These are phyloP conservation scores for Penicillium turbatum DNA, from an alignment of 495 filamentous ascomycete genomes.

Conservation along the genomic window DNA sequence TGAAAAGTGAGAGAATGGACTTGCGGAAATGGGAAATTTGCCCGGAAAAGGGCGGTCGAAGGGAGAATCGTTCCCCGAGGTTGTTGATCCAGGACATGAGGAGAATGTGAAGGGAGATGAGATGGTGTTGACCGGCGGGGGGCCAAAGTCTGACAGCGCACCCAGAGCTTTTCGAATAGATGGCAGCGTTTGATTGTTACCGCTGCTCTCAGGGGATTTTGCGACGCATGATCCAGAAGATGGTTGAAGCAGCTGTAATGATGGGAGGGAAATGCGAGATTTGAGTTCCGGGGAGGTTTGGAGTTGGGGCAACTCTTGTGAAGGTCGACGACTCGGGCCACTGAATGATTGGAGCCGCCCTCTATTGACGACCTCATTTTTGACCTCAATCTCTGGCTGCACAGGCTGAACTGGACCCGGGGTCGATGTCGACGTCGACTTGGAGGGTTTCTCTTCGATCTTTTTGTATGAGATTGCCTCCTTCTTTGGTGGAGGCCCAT, in stretches of 20 bases:
- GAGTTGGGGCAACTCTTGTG: neutral
- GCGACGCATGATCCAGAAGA: constrained; percentile 18
- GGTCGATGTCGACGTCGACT: neutral
- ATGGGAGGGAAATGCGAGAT: constrained; percentile 13
- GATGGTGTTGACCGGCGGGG: constrained; percentile 18
- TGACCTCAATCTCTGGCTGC: neutral
- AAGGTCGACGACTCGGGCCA: neutral
- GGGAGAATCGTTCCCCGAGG: constrained; percentile 34
- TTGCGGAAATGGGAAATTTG: constrained; percentile 32
- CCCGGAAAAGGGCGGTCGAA: constrained; percentile 29
- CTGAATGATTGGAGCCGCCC: constrained; percentile 2
- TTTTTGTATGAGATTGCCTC: neutral
- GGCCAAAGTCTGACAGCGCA: constrained; percentile 19
- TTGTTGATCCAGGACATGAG: constrained; percentile 21
- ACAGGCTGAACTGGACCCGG: neutral
- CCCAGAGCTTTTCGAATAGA: constrained; percentile 42
- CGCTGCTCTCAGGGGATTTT: constrained; percentile 37
- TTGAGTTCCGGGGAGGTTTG: constrained; percentile 8
- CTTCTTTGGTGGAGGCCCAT: neutral
- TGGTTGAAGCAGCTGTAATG: constrained; percentile 11
- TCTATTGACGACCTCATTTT: neutral
- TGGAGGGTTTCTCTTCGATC: neutral
- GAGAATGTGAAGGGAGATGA: constrained; percentile 18
- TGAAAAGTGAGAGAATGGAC: constrained; percentile 39
- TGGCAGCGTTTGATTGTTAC: constrained; percentile 36